Evolutionary conservation across 2,329 filamentous ascomycete genomes (phyloP).

Genomic region (Trichoderma lentiforme): DNA sequence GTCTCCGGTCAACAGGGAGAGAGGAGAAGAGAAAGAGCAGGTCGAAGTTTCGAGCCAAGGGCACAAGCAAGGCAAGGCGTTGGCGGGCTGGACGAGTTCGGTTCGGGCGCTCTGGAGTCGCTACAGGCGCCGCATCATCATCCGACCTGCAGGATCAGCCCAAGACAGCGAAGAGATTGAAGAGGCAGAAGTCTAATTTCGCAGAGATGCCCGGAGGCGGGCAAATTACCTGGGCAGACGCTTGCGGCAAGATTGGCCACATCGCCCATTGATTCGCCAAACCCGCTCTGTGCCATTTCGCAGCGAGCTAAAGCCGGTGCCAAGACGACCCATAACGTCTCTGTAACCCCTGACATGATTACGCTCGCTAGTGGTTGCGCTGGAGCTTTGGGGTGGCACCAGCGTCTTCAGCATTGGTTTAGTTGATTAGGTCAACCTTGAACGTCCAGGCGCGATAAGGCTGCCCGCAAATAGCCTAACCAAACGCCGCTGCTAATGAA

Average conservation of each 20-base stretch:
- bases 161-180: not conserved
- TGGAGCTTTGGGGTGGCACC: slow-evolving; percentile 3
- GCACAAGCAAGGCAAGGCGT: not conserved
- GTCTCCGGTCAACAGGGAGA: not conserved
- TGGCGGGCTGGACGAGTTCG: not conserved
- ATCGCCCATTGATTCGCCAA: slow-evolving; percentile 14
- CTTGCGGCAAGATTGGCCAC: slow-evolving; percentile 15
- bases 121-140: not conserved
- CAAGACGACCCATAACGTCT: slow-evolving; percentile 1
- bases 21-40: not conserved
- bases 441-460: not conserved
- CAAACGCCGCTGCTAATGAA: slow-evolving; percentile 1
- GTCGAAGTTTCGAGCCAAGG: not conserved
- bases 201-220: slow-evolving; percentile 1
- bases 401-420: slow-evolving; percentile 4
- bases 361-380: slow-evolving; percentile 7
- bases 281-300: not conserved
- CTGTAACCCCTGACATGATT: slow-evolving; percentile 12
- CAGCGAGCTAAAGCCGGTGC: not conserved
- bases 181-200: slow-evolving; percentile 7
- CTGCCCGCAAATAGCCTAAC: not conserved
- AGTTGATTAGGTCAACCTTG: not conserved
- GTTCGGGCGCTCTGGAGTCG: not conserved
- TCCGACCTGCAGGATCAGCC: not conserved
- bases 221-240: slow-evolving; percentile 5